Conservation (phyloP, 306 rosid species). For the Spatholobus suberectus region DNA sequence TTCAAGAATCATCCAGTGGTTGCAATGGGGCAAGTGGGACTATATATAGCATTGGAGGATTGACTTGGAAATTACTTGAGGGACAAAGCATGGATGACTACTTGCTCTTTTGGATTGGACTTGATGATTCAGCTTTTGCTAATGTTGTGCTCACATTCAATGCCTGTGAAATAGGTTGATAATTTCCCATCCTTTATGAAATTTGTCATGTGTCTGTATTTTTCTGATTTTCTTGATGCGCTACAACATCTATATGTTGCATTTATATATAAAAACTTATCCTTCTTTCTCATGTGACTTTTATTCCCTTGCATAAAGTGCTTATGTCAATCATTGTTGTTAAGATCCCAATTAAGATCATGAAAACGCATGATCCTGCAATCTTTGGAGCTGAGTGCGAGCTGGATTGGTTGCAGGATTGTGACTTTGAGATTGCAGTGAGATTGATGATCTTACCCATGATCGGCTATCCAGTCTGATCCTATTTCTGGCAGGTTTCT, state of each 20-base stretch:
- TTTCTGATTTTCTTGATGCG: constrained; percentile 16
- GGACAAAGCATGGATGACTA: constrained; percentile 76
- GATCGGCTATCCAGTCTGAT: neutral
- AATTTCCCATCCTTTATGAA: constrained; percentile 2
- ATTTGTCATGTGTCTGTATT: neutral
- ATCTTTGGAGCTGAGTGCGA: neutral
- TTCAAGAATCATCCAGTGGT: constrained; percentile 43
- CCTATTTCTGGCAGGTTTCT: neutral
- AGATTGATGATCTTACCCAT: neutral
- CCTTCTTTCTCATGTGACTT: neutral
- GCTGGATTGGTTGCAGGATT: neutral
- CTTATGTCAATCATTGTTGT: neutral
- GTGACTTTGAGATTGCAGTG: neutral
- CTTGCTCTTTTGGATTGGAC: constrained; percentile 86
- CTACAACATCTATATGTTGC: neutral
- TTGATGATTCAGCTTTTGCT: constrained; percentile 81
- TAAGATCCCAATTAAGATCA: neutral
- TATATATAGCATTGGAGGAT: constrained; percentile 70
- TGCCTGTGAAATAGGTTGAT: constrained; percentile 85
- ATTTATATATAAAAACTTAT: constrained; percentile 11
- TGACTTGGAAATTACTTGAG: constrained; percentile 71
- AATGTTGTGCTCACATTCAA: constrained; percentile 83
- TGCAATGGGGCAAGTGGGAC: constrained; percentile 36
- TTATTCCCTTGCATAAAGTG: neutral
- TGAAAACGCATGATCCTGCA: neutral